These are phyloP conservation scores for Citrus medica DNA, from an alignment of 345 rosid species.

Conservation along the genomic window DNA sequence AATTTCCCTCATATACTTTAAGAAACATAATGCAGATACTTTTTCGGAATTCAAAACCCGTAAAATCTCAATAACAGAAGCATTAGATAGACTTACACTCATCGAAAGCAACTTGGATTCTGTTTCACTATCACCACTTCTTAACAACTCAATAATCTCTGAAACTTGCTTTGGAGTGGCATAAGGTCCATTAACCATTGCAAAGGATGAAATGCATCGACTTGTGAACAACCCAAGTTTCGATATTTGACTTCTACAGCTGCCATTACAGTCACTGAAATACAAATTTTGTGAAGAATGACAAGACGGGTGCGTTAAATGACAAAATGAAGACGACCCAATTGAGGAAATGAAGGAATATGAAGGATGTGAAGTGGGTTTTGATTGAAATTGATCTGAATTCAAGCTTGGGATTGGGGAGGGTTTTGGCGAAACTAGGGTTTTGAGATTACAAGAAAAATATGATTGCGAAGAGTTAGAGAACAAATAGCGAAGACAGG, in stretches of 20 bases:
- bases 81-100: constrained; percentile 30
- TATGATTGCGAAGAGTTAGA: not conserved
- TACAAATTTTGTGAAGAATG: too few species aligned
- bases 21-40: constrained; percentile 39
- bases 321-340: not conserved
- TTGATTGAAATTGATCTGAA: not conserved
- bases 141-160: constrained; percentile 28
- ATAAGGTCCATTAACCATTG: not conserved
- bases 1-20: constrained; percentile 29
- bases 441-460: not conserved
- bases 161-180: constrained; percentile 11
- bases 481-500: not conserved
- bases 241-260: not conserved
- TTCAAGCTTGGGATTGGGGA: not conserved
- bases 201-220: not conserved
- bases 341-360: not conserved
- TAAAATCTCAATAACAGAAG: constrained; percentile 19
- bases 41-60: constrained; percentile 30
- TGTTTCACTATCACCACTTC: constrained; percentile 20
- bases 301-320: too few species aligned
- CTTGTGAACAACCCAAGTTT: not conserved
- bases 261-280: not conserved
- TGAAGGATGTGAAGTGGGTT: not conserved
- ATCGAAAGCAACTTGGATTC: constrained; percentile 31
- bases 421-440: not conserved